Evolutionary conservation across 108 stramenopile species (phyloP).

Genomic region (Cyclotella cryptica): DNA sequence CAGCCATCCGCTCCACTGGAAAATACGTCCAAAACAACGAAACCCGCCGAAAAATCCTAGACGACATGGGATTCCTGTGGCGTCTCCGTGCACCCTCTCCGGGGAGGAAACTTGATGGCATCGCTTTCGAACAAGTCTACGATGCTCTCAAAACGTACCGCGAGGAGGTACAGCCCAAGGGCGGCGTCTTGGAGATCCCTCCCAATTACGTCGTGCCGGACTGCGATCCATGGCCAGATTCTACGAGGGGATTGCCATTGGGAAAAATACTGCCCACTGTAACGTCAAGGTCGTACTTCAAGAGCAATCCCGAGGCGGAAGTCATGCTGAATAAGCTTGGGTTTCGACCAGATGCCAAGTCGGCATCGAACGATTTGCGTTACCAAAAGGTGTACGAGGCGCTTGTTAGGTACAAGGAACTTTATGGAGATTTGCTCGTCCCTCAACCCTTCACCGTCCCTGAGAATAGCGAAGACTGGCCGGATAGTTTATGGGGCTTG

Average conservation of each 20-base stretch:
- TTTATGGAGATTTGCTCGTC: constrained; percentile 88
- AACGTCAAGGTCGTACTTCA: constrained; percentile 66
- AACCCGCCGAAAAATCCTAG: constrained; percentile 66
- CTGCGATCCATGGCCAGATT: constrained; percentile 78
- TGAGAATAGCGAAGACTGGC: constrained; percentile 65
- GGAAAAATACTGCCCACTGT: constrained; percentile 70
- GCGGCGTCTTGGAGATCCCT: constrained; percentile 61
- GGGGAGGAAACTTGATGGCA: constrained; percentile 54
- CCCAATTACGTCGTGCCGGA: constrained; percentile 77
- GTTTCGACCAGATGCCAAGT: constrained; percentile 56
- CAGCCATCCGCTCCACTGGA: constrained; percentile 80
- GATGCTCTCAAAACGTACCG: constrained; percentile 81
- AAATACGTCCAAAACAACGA: constrained; percentile 77
- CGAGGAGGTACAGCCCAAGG: constrained; percentile 56
- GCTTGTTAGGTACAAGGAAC: constrained; percentile 78
- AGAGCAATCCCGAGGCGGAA: constrained; percentile 68
- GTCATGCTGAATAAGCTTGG: constrained; percentile 64
- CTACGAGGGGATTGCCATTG: constrained; percentile 76
- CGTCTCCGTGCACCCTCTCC: constrained; percentile 65
- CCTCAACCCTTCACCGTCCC: constrained; percentile 91
- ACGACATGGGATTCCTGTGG: constrained; percentile 91
- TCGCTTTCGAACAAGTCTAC: constrained; percentile 77
- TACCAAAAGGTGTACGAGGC: constrained; percentile 83
- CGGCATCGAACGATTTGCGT: constrained; percentile 76
- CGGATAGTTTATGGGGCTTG: constrained; percentile 81